Evolutionary conservation across 2,329 filamentous ascomycete genomes (phyloP), one percentile per base, ranked within the genome.

Genomic region (Cercospora janseana): DNA sequence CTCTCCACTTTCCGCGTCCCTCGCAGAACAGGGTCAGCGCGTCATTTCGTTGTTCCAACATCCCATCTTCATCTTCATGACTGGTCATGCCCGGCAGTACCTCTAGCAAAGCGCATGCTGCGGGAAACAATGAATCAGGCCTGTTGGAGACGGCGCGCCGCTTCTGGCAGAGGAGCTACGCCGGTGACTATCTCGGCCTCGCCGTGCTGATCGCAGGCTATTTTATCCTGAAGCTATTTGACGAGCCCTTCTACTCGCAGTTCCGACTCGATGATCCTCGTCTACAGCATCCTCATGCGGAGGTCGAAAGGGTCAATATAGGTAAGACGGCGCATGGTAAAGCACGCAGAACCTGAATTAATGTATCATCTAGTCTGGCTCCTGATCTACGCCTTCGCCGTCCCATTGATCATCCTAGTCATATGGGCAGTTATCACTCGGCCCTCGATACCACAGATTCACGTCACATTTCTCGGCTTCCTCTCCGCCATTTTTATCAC

Each of bases 241-340:
- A 88, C 61, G 83, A 85, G 54, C 93, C 93, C 0, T 97, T 97
- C 68, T 90, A 97, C 69, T 89, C 88, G 71, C 87, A 96, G 82
- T 97, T 98, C 73, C 87, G 82, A 57, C 80, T 97, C 55, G 87
- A 90, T 66, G 89, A 97, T 67, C 79, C 87, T 18, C 76, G 82
- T 42, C 89, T 97, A 52, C 85, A 88, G 57, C 96, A 86, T 64
- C 93, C 93, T 0, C 87, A 95, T 70, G 89, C 93, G 16, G 77
- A 86, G 49, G 72, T 86, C 43, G 91, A 98, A 70, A 81, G 90
- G 55, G 93, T 98, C 0, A 78, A 89, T 6, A 83, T 95, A 10
- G 68, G 85, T 86, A 75, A n/a, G n/a, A n/a, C n/a, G n/a, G n/a
- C n/a, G n/a, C n/a, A n/a, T n/a, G n/a, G n/a, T n/a, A n/a, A n/a